Percentiles rank a stretch among this genome's conserved stretches.
Evolutionary conservation across 2,329 filamentous ascomycete species (phyloP).

Genomic region (Fusarium sp.): DNA sequence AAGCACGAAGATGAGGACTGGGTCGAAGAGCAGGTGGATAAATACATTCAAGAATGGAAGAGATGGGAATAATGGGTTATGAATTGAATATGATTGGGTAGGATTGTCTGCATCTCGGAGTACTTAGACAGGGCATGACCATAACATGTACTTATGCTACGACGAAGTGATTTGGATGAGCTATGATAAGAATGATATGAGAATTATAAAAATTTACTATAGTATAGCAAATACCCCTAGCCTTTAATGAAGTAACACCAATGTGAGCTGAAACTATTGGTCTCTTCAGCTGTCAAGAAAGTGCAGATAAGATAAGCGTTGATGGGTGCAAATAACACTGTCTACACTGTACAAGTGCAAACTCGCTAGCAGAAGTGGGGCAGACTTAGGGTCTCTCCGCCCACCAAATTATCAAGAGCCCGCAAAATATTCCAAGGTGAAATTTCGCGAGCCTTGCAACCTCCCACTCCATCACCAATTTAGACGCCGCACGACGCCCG

Average conservation of each 20-base stretch:
- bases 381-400: slow-evolving; percentile 56
- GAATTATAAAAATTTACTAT: slow-evolving; percentile 7
- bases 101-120: slow-evolving; percentile 38
- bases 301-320: too few relatives aligned
- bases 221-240: background rate
- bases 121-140: slow-evolving; percentile 36
- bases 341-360: slow-evolving; percentile 2
- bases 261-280: background rate
- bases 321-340: slow-evolving; percentile 2
- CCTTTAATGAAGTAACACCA: background rate
- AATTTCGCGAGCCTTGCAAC: slow-evolving; percentile 54
- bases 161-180: slow-evolving; percentile 30
- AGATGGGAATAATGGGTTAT: slow-evolving; percentile 63
- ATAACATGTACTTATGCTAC: slow-evolving; percentile 41
- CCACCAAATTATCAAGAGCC: slow-evolving; percentile 52
- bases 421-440: slow-evolving; percentile 53
- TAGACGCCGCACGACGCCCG: slow-evolving; percentile 57
- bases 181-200: slow-evolving; percentile 36
- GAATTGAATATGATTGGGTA: slow-evolving; percentile 1
- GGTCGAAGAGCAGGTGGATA: slow-evolving; percentile 60
- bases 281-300: too few relatives aligned
- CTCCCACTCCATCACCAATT: slow-evolving; percentile 54
- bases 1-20: slow-evolving; percentile 52
- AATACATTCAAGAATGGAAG: slow-evolving; percentile 68
- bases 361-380: slow-evolving; percentile 50